Base-by-base conservation (phyloP, 2,329 filamentous ascomycete species). In the Drechslerella stenobrocha region DNA sequence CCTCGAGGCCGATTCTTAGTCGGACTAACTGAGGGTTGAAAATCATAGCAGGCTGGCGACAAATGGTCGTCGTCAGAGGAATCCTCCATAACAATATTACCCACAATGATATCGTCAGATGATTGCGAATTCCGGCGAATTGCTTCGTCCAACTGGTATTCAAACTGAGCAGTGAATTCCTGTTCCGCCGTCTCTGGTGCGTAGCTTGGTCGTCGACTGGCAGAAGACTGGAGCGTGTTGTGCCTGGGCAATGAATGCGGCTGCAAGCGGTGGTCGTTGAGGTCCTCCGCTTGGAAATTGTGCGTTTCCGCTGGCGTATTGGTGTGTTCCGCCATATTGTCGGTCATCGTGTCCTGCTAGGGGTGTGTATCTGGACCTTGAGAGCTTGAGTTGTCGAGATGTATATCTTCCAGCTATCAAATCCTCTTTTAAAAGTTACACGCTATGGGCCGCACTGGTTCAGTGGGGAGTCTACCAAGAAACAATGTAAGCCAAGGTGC, bases 1-100 rank as follows among this genome's bases (percentile, higher is more conserved):
- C 88, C 82, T 56, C 88, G 84, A 61, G 82, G 78, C 15, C 83
- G 81, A 87, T 78, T 96, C 91, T 76, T 96, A 90, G 75, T 96
- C 90, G 47, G 96, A 82, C 75, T 91, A 87, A 69, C 87, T 86
- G 69, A 90, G 84, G 11, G 88, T 86, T 76, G 84, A 84, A 77
- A 87, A 90, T 73, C 85, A 83, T 73, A 83, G 82, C 73, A 84
- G 58, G 69, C 71, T 69, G 74, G 74, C 74, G 75, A 70, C 70
- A 75, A 74, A 58, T 69, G 57, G n/a, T 69, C 64, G 23, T 63
- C 64, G 28, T 69, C 64, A n/a, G 64, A 69, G 3, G 64, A 69
- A 53, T 69, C 64, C 24, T 69, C 64, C 52, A 69, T 45, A 18
- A 69, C 64, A 15, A 69, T 42, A 52, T 69, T 69, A 24, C 64